Evolutionary conservation across 768 basidiomycete species (phyloP).

Genomic region (Boletus rubroflammeus): DNA sequence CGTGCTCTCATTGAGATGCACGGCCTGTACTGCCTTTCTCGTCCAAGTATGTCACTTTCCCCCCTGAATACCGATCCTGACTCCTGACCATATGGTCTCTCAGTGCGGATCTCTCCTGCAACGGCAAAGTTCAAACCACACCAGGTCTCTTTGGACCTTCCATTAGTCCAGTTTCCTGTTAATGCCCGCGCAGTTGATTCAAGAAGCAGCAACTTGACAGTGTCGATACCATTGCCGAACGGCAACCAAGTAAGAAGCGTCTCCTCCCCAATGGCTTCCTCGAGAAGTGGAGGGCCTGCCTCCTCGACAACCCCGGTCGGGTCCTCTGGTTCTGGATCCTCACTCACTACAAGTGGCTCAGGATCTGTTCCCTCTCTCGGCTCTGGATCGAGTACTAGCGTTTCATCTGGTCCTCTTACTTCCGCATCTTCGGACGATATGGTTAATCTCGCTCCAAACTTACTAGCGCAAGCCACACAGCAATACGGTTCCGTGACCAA

Average conservation of each 20-base stretch:
- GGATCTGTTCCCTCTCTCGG: constrained; percentile 50
- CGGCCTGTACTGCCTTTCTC: constrained; percentile 82
- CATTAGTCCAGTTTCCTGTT: constrained; percentile 44
- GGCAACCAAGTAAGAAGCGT: constrained; percentile 57
- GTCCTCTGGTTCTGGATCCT: constrained; percentile 44
- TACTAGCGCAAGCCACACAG: constrained; percentile 47
- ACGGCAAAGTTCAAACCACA: constrained; percentile 82
- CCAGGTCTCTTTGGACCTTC: constrained; percentile 41
- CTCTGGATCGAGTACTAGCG: constrained; percentile 43
- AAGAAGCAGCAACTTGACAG: constrained; percentile 40
- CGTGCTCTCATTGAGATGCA: constrained; percentile 91
- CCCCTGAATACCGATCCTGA: background rate
- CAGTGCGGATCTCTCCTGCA: constrained; percentile 89
- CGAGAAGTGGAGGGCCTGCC: constrained; percentile 17
- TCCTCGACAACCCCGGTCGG: constrained; percentile 33
- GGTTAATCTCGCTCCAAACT: constrained; percentile 43
- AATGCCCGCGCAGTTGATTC: constrained; percentile 26
- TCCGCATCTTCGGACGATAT: constrained; percentile 53
- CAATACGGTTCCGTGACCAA: constrained; percentile 41
- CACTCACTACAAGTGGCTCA: constrained; percentile 44
- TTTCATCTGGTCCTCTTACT: constrained; percentile 48
- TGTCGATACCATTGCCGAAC: constrained; percentile 48
- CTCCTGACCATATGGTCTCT: constrained; percentile 29
- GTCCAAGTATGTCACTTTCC: constrained; percentile 63
- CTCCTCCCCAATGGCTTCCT: constrained; percentile 60